These are phyloP conservation scores for Axilococcus clingmanii DNA, from an alignment of 139 green algal species.

Conservation along the genomic window DNA sequence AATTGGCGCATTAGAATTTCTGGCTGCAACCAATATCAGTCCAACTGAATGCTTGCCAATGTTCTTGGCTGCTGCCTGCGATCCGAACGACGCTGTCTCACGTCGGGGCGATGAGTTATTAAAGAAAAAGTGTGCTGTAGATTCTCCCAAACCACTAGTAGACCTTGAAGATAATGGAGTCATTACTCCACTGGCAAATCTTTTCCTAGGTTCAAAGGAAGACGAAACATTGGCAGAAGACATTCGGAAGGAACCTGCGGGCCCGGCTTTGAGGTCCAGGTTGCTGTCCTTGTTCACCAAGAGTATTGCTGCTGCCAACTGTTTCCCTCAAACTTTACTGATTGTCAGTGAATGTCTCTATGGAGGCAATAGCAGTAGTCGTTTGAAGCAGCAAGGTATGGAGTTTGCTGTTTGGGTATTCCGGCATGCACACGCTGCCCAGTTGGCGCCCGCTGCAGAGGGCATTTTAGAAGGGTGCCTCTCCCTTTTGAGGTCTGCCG, in stretches of 20 bases:
- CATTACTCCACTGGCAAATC: slow-evolving; percentile 34
- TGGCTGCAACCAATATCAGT: slow-evolving; percentile 28
- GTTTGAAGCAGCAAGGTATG: slow-evolving; percentile 64
- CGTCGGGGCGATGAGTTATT: slow-evolving; percentile 68
- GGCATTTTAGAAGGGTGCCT: slow-evolving; percentile 40
- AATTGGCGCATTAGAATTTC: slow-evolving; percentile 69
- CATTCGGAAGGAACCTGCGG: slow-evolving; percentile 12
- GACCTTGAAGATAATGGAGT: slow-evolving; percentile 53
- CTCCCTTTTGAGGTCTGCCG: slow-evolving; percentile 31
- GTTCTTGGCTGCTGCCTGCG: slow-evolving; percentile 49
- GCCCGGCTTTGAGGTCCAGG: slow-evolving; percentile 22
- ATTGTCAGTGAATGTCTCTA: slow-evolving; percentile 44
- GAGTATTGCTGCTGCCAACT: slow-evolving; percentile 64
- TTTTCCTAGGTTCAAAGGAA: slow-evolving; percentile 51
- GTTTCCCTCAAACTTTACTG: slow-evolving; percentile 46
- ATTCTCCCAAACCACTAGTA: slow-evolving; percentile 23
- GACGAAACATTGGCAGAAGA: slow-evolving; percentile 7
- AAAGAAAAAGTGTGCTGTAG: slow-evolving; percentile 35
- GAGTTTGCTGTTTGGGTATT: slow-evolving; percentile 84
- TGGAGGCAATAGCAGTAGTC: slow-evolving; percentile 18
- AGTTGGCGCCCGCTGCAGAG: slow-evolving; percentile 48
- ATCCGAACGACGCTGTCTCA: slow-evolving; percentile 44
- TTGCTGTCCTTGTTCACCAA: slow-evolving; percentile 41
- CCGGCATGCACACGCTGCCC: slow-evolving; percentile 48
- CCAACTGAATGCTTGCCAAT: slow-evolving; percentile 36